A percentile compares a stretch with the other conserved stretches of the same genome.
Evolutionary conservation across 495 filamentous ascomycete genomes (phyloP).

Genomic region (Podospora tetraspora): DNA sequence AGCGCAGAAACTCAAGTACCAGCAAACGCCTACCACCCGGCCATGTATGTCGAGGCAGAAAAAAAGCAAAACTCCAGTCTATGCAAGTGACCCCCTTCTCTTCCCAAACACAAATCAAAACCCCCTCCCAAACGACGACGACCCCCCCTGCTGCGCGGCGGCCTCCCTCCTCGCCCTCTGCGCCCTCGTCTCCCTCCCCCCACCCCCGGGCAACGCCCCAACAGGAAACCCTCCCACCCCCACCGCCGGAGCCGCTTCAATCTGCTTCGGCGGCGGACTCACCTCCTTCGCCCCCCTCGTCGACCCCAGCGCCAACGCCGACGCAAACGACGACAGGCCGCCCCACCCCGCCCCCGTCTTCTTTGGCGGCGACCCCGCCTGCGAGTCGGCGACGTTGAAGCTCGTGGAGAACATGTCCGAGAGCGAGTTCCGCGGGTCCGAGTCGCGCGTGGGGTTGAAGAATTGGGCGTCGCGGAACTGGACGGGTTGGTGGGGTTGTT

Average conservation of each 20-base stretch:
- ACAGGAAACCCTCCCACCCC: background rate
- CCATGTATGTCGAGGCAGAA: background rate
- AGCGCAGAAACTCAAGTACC: background rate
- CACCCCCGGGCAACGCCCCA: background rate
- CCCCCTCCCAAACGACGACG: constrained; percentile 4
- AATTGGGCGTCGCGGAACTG: constrained; percentile 19
- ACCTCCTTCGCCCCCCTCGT: background rate
- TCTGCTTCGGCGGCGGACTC: background rate
- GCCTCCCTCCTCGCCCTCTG: background rate
- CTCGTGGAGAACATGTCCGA: constrained; percentile 18
- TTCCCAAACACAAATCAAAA: background rate
- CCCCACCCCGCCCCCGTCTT: background rate
- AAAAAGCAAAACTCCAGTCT: background rate
- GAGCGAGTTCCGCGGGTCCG: constrained; percentile 19
- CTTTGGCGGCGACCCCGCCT: background rate
- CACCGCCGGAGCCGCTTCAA: background rate
- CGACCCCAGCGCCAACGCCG: background rate
- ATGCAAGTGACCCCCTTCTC: background rate
- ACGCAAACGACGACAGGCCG: background rate
- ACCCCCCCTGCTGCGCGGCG: background rate
- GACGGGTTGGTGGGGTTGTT: background rate
- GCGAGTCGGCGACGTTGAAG: constrained; percentile 6
- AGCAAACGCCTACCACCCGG: background rate
- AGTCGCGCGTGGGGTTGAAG: constrained; percentile 16
- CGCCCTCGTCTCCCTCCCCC: background rate